phyloP scores from a whole-genome alignment of 257 asterid species.

The Solanum sejunctum region DNA sequence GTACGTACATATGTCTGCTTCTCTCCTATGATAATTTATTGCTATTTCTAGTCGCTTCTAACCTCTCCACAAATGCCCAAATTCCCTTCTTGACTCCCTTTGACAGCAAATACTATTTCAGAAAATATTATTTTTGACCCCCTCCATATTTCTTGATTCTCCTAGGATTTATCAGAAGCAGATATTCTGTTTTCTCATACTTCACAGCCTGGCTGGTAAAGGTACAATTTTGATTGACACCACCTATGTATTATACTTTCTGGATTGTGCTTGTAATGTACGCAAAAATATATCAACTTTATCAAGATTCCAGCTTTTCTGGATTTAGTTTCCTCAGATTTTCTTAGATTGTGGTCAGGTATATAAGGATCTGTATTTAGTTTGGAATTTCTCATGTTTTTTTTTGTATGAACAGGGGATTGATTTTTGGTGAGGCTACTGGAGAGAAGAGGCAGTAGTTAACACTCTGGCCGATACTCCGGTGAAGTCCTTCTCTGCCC shows the following conservation, averaged over 20 bases:
- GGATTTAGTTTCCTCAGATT: background rate
- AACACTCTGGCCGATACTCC: constrained; percentile 53
- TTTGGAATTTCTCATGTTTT: constrained; percentile 1
- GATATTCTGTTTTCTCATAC: background rate
- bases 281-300: background rate
- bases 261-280: background rate
- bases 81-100: background rate
- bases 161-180: background rate
- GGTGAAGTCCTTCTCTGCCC: constrained; percentile 7
- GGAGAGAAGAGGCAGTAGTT: constrained; percentile 27
- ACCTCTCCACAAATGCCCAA: background rate
- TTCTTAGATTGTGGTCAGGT: background rate
- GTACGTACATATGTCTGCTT: background rate
- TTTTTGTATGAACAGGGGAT: constrained; percentile 18
- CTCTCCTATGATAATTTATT: background rate
- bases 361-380: background rate
- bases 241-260: background rate
- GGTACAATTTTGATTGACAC: background rate
- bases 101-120: background rate
- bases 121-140: background rate
- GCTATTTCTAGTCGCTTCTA: background rate
- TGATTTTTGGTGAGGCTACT: constrained; percentile 34
- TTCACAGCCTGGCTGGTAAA: background rate
- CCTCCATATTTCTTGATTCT: background rate
- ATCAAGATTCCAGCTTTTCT: background rate